phyloP scores from a whole-genome alignment of 768 basidiomycete species.

The Termitomyces titanicus region DNA sequence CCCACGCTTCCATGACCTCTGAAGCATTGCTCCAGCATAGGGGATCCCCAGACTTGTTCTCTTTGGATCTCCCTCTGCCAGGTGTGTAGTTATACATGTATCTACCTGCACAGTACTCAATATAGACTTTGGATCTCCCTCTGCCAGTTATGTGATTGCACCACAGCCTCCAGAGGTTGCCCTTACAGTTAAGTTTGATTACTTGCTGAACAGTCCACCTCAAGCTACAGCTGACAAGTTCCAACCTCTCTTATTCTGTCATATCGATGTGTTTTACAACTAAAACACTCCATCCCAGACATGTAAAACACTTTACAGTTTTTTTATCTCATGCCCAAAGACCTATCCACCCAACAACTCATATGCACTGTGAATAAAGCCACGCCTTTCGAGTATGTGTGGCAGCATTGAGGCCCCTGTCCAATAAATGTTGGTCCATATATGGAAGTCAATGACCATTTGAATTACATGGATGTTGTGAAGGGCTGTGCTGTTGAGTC shows the following conservation, averaged over 20 bases:
- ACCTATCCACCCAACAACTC: conserved; percentile 60
- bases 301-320: conserved; percentile 56
- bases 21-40: too few relatives aligned
- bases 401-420: conserved; percentile 55
- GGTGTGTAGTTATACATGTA: too few relatives aligned
- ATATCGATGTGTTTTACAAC: not conserved
- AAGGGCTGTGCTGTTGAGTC: conserved; percentile 8
- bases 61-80: too few relatives aligned
- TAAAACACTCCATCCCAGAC: conserved; percentile 39
- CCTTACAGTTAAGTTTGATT: not conserved
- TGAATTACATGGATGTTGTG: conserved; percentile 35
- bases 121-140: too few relatives aligned
- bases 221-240: not conserved
- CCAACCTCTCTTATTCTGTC: not conserved
- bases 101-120: too few relatives aligned
- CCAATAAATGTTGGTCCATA: conserved; percentile 36
- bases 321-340: conserved; percentile 62
- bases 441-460: conserved; percentile 27
- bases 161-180: too few relatives aligned
- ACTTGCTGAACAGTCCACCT: not conserved
- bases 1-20: too few relatives aligned
- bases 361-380: conserved; percentile 64
- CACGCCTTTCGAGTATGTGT: conserved; percentile 54
- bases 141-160: too few relatives aligned
- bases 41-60: too few relatives aligned